phyloP scores from a whole-genome alignment of 106 monocot genomes.

The Vanilla planifolia region DNA sequence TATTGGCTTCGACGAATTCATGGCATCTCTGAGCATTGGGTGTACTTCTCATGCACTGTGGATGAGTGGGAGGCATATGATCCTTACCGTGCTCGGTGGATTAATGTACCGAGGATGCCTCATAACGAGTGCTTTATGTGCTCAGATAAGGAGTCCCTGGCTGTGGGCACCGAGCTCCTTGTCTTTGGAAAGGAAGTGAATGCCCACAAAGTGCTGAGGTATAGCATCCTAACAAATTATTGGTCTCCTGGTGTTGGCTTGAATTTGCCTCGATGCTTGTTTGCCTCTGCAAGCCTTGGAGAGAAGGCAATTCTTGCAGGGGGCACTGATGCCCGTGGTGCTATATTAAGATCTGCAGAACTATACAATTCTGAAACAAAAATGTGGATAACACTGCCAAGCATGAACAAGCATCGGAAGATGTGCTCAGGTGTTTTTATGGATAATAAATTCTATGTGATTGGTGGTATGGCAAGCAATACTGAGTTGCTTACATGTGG shows the following conservation, averaged over 20 bases:
- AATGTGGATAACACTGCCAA: conserved; percentile 61
- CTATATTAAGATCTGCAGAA: conserved; percentile 54
- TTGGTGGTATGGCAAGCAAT: conserved; percentile 52
- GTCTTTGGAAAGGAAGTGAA: conserved; percentile 66
- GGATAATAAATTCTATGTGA: conserved; percentile 83
- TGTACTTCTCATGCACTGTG: conserved; percentile 66
- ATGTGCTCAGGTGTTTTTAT: conserved; percentile 86
- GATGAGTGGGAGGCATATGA: conserved; percentile 74
- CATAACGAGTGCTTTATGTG: conserved; percentile 73
- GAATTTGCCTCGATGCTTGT: conserved; percentile 72
- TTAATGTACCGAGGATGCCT: conserved; percentile 60
- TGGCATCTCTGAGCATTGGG: conserved; percentile 63
- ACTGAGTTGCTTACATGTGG: conserved; percentile 53
- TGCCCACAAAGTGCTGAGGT: conserved; percentile 46
- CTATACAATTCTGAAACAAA: conserved; percentile 67
- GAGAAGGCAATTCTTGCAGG: conserved; percentile 74
- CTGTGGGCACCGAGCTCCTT: conserved; percentile 74
- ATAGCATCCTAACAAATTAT: conserved; percentile 62
- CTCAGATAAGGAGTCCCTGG: conserved; percentile 81
- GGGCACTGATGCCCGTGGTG: conserved; percentile 40
- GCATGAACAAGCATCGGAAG: conserved; percentile 54
- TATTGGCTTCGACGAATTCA: conserved; percentile 42
- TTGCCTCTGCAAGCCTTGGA: conserved; percentile 76
- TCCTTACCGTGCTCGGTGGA: conserved; percentile 45
- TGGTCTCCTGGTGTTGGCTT: conserved; percentile 62